These are phyloP conservation scores for Claviceps sp. DNA, from an alignment of 2,329 filamentous ascomycete genomes.

Conservation along the genomic window DNA sequence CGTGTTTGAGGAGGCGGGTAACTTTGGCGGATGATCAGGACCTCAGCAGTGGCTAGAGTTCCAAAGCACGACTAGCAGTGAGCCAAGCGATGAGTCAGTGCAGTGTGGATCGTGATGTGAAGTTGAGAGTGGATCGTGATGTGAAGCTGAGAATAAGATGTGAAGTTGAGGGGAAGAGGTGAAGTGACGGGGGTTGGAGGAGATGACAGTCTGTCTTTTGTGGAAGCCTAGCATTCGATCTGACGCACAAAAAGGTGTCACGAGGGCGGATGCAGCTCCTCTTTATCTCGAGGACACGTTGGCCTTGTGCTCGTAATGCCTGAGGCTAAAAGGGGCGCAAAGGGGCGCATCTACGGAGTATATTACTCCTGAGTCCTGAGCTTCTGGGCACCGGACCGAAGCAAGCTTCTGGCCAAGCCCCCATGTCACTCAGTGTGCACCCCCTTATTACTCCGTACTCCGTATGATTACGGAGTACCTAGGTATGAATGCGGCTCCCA, in stretches of 20 bases:
- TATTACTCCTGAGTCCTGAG: too few species aligned
- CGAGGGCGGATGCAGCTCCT: neutral
- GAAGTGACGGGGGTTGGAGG: neutral
- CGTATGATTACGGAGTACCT: too few species aligned
- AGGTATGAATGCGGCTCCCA: too few species aligned
- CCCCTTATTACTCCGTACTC: too few species aligned
- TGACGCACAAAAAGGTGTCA: neutral
- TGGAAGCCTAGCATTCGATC: neutral
- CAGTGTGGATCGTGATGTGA: constrained; percentile 11
- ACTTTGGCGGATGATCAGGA: constrained; percentile 2
- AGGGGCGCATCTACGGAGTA: neutral
- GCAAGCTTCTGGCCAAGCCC: too few species aligned
- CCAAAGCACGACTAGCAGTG: constrained; percentile 13
- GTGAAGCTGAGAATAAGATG: constrained; percentile 6
- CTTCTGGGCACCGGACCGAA: too few species aligned
- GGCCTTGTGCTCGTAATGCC: constrained; percentile 14
- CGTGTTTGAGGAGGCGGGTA: constrained; percentile 4
- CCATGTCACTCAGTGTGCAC: too few species aligned
- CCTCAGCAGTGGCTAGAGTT: constrained; percentile 8
- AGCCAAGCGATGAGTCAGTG: constrained; percentile 12
- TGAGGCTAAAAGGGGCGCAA: constrained; percentile 16
- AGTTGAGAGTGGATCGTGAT: constrained; percentile 8
- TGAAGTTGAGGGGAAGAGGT: constrained; percentile 5
- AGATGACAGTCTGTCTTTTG: constrained; percentile 6
- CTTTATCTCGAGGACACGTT: constrained; percentile 19